A percentile compares a stretch with the other conserved stretches of the same genome.
phyloP scores from a whole-genome alignment of 2,329 filamentous ascomycete genomes.

The Alternaria sp. region DNA sequence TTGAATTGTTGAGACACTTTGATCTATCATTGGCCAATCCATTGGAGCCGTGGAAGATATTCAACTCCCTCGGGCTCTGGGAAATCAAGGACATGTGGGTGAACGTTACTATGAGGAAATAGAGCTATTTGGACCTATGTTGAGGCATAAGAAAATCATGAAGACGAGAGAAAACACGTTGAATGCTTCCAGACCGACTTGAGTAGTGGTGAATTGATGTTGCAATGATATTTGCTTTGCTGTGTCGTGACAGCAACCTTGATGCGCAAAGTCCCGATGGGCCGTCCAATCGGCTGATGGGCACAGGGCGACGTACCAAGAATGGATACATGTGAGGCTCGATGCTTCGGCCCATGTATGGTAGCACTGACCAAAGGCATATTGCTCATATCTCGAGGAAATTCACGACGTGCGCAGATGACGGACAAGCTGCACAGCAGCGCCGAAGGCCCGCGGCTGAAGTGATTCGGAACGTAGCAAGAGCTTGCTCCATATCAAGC shows the following conservation, averaged over 20 bases:
- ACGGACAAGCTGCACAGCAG: neutral
- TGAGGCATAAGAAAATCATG: no score
- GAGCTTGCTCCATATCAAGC: slow-evolving; percentile 5
- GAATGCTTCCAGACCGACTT: neutral
- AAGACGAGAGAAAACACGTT: neutral
- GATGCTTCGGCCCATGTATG: neutral
- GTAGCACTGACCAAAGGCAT: slow-evolving; percentile 1
- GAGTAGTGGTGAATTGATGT: neutral
- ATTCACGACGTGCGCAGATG: slow-evolving; percentile 2
- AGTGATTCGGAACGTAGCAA: slow-evolving; percentile 11
- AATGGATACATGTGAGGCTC: neutral
- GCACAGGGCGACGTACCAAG: slow-evolving; percentile 3
- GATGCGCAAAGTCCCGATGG: neutral
- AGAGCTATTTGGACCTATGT: neutral
- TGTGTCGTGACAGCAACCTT: neutral
- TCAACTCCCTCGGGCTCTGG: slow-evolving; percentile 39
- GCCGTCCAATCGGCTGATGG: slow-evolving; percentile 8
- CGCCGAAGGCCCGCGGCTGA: slow-evolving; percentile 4
- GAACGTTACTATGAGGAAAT: slow-evolving; percentile 35
- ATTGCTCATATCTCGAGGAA: neutral
- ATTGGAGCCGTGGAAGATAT: slow-evolving; percentile 39
- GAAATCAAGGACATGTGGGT: slow-evolving; percentile 46
- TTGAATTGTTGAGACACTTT: slow-evolving; percentile 51
- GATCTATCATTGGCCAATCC: slow-evolving; percentile 45
- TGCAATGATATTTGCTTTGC: neutral